Base-by-base conservation (phyloP, 306 rosid species). In the Citrullus mucosospermus region DNA sequence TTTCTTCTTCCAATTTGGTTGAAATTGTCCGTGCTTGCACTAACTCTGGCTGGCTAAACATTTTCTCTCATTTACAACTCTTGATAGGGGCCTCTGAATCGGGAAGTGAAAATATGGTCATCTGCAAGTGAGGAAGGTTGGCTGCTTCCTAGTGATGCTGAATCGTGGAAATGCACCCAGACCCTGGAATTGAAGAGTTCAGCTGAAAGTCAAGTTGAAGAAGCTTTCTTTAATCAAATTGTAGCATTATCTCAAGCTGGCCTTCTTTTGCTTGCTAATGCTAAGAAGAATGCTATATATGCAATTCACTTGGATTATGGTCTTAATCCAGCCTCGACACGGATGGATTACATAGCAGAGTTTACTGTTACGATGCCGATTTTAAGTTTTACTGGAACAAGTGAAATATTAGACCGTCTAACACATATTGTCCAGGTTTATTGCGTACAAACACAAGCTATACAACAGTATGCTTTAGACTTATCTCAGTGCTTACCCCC, bases 391-490 rank as follows among this genome's bases (percentile, higher is more conserved):
- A 91, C 97, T 3, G 99, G 99, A 75, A 93, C 93, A 56, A 90
- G 93, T 87, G 96, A 90, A 73, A 82, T 95, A 80, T 84, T 91
- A 46, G 92, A 93, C 69, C 91, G 88, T 72, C 89, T 90, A 20
- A 96, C 92, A 77, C 96, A 96, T 79, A 82, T 88, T 80, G 89
- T 92, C 84, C 98, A 89, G 89, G 96, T 96, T 80, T 96, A 91
- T 89, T 96, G 99, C 83, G 99, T 96, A 82, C 98, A 96, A 86
- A 96, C 99, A 63, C 94, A 86, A 83, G 99, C 99, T 78, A 96
- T 96, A 85, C 99, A 93, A 81, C 97, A 96, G 80, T 96, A 96
- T 89, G 99, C 99, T 79, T 88, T 96, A 91, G 94, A 96, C 78
- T 89, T 96, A 72, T 86, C 94, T 65, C 96, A 91, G 85, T 96